A percentile compares a stretch with the other conserved stretches of the same genome.
Conservation (phyloP, 768 basidiomycete genomes). For the Jaapia argillacea region DNA sequence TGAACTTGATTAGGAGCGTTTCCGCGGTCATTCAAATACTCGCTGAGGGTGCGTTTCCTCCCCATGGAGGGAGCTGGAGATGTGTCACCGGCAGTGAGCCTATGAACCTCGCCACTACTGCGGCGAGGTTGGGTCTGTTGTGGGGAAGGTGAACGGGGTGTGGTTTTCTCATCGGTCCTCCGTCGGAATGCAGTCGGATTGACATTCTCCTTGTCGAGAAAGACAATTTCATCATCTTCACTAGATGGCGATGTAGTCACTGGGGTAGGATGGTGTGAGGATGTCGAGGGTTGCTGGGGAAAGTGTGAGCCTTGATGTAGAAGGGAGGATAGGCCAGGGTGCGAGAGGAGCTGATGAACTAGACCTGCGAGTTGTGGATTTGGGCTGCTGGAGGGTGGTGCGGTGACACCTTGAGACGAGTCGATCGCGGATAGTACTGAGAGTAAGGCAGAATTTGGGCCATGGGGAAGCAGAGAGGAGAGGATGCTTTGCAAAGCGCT, state of each 20-base stretch:
- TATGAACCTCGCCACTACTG: neutral
- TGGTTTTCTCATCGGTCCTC: neutral
- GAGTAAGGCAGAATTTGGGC: neutral
- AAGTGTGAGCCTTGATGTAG: no score
- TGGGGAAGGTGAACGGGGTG: no score
- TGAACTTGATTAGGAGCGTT: no score
- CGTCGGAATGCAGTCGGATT: neutral
- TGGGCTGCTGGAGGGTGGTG: no score
- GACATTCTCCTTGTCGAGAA: slow-evolving; percentile 4
- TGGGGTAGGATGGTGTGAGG: neutral
- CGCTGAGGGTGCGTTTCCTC: neutral
- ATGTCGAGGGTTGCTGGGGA: neutral
- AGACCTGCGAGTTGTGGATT: no score
- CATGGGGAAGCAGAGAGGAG: neutral
- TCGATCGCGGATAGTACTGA: neutral
- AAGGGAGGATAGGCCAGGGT: no score
- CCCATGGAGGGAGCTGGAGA: neutral
- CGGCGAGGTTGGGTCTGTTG: no score
- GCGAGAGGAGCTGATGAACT: no score
- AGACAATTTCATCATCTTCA: neutral
- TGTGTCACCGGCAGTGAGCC: neutral
- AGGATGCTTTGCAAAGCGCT: neutral
- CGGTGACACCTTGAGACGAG: neutral
- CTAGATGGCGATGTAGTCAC: neutral
- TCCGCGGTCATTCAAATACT: neutral